Evolutionary conservation across 2,329 filamentous ascomycete species (phyloP), one percentile per base, ranked within the genome.

Genomic region (Colletotrichum nymphaeae): DNA sequence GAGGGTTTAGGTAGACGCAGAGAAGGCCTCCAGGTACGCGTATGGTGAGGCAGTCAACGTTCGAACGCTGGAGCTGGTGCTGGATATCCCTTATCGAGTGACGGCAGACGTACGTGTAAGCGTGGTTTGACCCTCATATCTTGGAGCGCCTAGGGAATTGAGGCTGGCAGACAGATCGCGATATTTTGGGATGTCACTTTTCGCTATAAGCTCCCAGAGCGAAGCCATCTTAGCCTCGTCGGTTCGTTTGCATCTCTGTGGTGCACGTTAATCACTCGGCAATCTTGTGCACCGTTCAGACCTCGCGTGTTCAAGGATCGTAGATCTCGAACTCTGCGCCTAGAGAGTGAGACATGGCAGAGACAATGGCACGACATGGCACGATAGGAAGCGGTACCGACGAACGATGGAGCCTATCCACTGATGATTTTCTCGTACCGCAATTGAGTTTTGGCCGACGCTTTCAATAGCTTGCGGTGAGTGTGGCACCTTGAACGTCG

Each of bases 231-330:
- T n/a, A 16, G 32, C 14, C 12, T 24, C 28, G n/a, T 26, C 7
- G 62, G 46, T 24, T 30, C 32, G 49, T n/a, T 65, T 57, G 53
- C 53, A 46, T 35, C 32, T 30, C 56, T 22, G 63, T 24, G 16
- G 8, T 19, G 24, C 16, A 28, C 49, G 12, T 14, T 24, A n/a
- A 42, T 56, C 63, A 28, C 63, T 69, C 70, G 70, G 66, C 66
- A 73, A 73, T 73, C 70, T 69, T 16, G 58, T 35, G 42, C 53
- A 60, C 24, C 30, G 59, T 63, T 56, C 49, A 26, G 42, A 49
- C 60, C 46, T 53, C 60, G 57, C 52, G 35, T 63, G 35, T 58
- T 42, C 57, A 53, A 24, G 32, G 32, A 56, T 52, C 55, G 24
- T 26, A 69, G 55, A 69, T 46, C 2, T 53, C 4, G 12, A 19